Evolutionary conservation across 164 flowering plant species (phyloP), one percentile per base, ranked within the genome.

Genomic region (Chimonanthus praecox): DNA sequence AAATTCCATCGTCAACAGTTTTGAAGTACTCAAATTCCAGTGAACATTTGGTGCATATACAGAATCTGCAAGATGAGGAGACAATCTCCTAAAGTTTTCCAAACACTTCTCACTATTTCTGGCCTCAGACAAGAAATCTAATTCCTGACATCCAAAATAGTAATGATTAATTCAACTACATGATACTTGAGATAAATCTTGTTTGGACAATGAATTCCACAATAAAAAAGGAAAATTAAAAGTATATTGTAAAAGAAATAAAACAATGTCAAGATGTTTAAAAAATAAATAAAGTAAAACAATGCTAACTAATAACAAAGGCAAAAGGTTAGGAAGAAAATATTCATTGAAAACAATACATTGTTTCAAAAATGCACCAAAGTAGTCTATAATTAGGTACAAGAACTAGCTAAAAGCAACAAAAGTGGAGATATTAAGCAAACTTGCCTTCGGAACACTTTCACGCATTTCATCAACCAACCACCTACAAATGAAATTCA

Each of bases 21-120:
- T 95, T 49, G 96, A 85, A 73, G 98, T 88, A 78, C 94, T 93
- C 75, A 95, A 81, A 75, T 81, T 87, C 99, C 99, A 95, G 77
- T 83, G 74, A 16, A 92, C 89, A 78, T 70, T 85, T 68, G 98
- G 99, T n/a, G 97, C 96, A 85, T 95, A 90, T 44, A 95, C 84
- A 80, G 81, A 86, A 10, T 80, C 83, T 73, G 93, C 89, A 83
- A 92, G 82, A 76, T 91, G 92, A 71, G 99, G 94, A 83, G 98
- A 95, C 76, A 86, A 77, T 87, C 77, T 89, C 80, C 83, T 83
- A 71, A 95, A 95, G 84, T 95, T 95, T 43, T 86, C 87, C 89
- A 95, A 71, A 80, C 96, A 93, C 82, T 83, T 90, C 82, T 85
- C 89, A 58, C 94, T 91, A 82, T 95, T 95, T 84, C 83, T 90